These are phyloP conservation scores for Aspergillus avenaceus DNA, from an alignment of 495 filamentous ascomycete species.

Conservation along the genomic window DNA sequence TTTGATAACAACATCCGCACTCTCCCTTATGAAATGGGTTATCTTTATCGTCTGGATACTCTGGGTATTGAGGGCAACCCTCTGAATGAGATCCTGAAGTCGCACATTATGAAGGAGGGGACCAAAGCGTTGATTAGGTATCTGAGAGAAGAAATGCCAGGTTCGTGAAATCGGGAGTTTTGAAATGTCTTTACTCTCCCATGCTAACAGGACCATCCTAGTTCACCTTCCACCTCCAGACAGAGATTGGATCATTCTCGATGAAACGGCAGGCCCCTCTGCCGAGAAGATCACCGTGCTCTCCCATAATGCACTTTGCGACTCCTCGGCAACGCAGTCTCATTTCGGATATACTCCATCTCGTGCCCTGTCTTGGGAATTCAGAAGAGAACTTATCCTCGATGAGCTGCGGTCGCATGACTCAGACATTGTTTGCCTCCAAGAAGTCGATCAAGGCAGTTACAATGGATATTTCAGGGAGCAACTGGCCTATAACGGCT, in stretches of 20 bases:
- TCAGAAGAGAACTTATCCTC: constrained; percentile 75
- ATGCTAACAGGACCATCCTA: constrained; percentile 16
- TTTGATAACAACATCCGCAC: constrained; percentile 85
- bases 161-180: constrained; percentile 48
- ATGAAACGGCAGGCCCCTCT: constrained; percentile 48
- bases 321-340: constrained; percentile 76
- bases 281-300: constrained; percentile 69
- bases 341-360: constrained; percentile 88
- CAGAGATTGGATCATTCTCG: constrained; percentile 64
- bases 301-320: constrained; percentile 93
- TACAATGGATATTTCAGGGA: constrained; percentile 87
- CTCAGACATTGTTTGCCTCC: constrained; percentile 86
- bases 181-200: neutral
- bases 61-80: constrained; percentile 93
- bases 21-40: constrained; percentile 82
- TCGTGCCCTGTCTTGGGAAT: constrained; percentile 76
- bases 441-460: constrained; percentile 86
- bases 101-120: constrained; percentile 76
- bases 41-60: constrained; percentile 78
- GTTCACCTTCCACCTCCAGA: constrained; percentile 65
- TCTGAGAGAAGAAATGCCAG: constrained; percentile 75
- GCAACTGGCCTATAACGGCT: constrained; percentile 75
- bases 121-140: constrained; percentile 79
- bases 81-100: constrained; percentile 64
- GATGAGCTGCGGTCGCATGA: constrained; percentile 73